Conservation (phyloP, 2,329 filamentous ascomycete genomes). For the Fusarium equiseti region DNA sequence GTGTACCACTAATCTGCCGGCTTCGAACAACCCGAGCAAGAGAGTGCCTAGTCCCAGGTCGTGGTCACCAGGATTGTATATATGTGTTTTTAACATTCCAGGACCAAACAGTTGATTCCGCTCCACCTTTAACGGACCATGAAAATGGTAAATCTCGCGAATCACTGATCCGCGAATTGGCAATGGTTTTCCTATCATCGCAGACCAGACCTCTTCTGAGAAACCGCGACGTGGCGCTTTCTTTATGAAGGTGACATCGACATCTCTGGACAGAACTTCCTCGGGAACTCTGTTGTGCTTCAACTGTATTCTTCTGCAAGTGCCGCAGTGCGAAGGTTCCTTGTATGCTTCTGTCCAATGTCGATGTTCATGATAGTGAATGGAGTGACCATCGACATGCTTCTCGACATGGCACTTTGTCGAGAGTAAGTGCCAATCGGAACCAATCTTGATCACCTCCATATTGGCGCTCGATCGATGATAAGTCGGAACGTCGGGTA, state of each 20-base stretch:
- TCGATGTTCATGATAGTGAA: constrained; percentile 4
- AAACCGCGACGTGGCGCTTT: not conserved
- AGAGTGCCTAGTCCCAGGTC: not conserved
- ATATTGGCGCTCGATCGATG: not conserved
- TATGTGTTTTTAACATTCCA: not conserved
- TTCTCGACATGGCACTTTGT: constrained; percentile 7
- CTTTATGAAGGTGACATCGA: not conserved
- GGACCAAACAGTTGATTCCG: not conserved
- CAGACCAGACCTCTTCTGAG: constrained; percentile 8
- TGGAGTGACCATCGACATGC: not conserved
- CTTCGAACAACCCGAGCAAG: not conserved
- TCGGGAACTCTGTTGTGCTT: not conserved
- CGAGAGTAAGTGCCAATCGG: constrained; percentile 2
- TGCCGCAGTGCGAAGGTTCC: not conserved
- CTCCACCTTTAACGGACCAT: not conserved
- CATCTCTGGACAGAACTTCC: not conserved
- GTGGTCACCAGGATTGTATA: not conserved
- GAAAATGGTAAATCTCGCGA: not conserved
- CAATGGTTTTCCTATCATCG: not conserved
- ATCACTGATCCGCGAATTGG: not conserved
- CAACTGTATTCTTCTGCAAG: not conserved
- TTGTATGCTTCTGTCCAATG: not conserved
- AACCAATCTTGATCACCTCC: not conserved
- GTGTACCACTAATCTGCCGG: not conserved
- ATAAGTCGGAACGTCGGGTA: not conserved